Evolutionary conservation across 345 rosid genomes (phyloP).

Genomic region (Citrus maxima): DNA sequence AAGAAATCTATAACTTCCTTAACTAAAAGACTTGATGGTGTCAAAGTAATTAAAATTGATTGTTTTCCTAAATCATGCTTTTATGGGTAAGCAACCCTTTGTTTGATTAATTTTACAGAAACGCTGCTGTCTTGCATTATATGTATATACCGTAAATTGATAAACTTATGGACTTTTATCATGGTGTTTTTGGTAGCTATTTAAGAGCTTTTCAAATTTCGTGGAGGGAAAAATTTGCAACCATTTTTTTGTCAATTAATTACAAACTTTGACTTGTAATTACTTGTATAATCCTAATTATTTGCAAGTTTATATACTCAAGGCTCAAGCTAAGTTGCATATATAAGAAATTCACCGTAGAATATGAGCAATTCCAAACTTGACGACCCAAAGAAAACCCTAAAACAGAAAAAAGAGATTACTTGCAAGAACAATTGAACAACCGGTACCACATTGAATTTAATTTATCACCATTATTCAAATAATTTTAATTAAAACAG

Average conservation of each 20-base stretch:
- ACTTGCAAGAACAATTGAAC: not conserved
- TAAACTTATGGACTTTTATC: not conserved
- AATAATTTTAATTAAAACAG: not conserved
- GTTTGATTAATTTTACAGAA: not conserved
- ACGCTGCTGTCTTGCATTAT: no score
- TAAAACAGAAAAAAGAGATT: not conserved
- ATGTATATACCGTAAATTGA: not conserved
- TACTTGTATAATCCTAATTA: no score
- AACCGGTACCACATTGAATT: not conserved
- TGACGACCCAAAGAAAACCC: not conserved
- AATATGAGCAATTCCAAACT: not conserved
- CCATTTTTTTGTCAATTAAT: not conserved
- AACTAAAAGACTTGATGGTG: not conserved
- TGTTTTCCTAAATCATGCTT: no score
- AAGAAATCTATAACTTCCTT: not conserved
- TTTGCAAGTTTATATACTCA: no score
- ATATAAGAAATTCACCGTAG: not conserved
- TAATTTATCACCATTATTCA: not conserved
- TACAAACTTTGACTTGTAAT: not conserved
- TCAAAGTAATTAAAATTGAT: no score
- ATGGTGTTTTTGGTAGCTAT: not conserved
- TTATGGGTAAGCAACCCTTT: no score
- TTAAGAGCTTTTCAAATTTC: not conserved
- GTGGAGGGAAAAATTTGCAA: not conserved
- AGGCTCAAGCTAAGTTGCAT: not conserved